These are phyloP conservation scores for Candida oleophila DNA, from an alignment of 805 yeast species.

Conservation along the genomic window DNA sequence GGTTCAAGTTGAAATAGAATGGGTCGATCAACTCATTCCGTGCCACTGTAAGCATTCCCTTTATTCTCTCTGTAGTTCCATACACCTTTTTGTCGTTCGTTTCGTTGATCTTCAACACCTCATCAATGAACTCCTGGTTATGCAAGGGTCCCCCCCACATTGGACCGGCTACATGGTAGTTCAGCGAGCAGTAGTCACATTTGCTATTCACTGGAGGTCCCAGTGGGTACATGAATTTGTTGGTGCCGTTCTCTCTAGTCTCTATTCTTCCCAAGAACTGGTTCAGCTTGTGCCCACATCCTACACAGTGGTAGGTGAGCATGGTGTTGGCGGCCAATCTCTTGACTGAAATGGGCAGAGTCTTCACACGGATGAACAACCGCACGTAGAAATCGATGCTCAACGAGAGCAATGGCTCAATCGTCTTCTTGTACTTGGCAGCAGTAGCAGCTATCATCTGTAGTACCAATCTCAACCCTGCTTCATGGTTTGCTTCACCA, in stretches of 20 bases:
- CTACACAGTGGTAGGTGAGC: slow-evolving; percentile 79
- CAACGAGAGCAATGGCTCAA: slow-evolving; percentile 82
- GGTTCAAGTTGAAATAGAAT: slow-evolving; percentile 82
- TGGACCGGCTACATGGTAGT: slow-evolving; percentile 87
- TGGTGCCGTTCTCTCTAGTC: slow-evolving; percentile 36
- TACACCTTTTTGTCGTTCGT: slow-evolving; percentile 56
- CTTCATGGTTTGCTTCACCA: slow-evolving; percentile 84
- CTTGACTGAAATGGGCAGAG: slow-evolving; percentile 81
- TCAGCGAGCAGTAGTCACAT: slow-evolving; percentile 70
- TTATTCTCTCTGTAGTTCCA: slow-evolving; percentile 79
- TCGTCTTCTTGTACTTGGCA: slow-evolving; percentile 81
- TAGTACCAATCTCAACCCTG: slow-evolving; percentile 83
- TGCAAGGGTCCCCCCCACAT: slow-evolving; percentile 91
- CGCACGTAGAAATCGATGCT: slow-evolving; percentile 94
- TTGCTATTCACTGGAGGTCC: slow-evolving; percentile 59
- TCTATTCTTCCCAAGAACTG: slow-evolving; percentile 73
- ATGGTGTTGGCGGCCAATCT: slow-evolving; percentile 73
- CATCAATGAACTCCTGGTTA: slow-evolving; percentile 61
- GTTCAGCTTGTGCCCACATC: slow-evolving; percentile 70
- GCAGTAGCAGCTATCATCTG: slow-evolving; percentile 77
- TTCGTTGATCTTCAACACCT: slow-evolving; percentile 55
- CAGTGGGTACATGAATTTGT: slow-evolving; percentile 58
- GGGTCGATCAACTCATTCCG: slow-evolving; percentile 62
- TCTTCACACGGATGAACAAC: slow-evolving; percentile 72
- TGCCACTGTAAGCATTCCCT: slow-evolving; percentile 92